Base-by-base conservation (phyloP, 495 filamentous ascomycete species). In the Penicillium robsamsonii region DNA sequence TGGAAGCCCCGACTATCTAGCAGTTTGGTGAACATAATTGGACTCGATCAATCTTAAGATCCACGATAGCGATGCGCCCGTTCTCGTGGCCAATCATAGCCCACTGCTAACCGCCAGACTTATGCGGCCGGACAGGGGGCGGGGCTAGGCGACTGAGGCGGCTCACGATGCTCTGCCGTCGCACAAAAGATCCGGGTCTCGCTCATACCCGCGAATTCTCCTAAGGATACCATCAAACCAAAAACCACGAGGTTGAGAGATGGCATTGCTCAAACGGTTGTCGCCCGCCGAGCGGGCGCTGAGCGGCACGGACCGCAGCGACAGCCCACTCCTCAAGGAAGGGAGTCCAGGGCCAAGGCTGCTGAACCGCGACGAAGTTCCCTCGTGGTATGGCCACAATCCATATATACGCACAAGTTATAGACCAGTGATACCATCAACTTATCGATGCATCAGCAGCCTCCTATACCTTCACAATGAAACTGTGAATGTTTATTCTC, bases 401-500 rank as follows among this genome's bases (percentile, higher is more conserved):
- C 38, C 45, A 6, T 65, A 35, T 38, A 70, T 72, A 57, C 69
- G 56, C 12, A 52, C 58, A 50, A 58, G 66, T 42, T 70, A 74
- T 50, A 64, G 70, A 13, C 68, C 70, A 6, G 64, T 72, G 27
- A 70, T 68, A 20, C 50, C 55, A 38, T 72, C 71, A 29, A 57
- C 49, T 46, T 56, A n/a, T n/a, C 54, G n/a, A 12, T 72, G 59
- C 9, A 60, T 73, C 44, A 40, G 33, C 40, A 74, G 70, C 57
- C 64, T 56, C 54, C 46, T 35, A 13, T 68, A 69, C 45, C 20
- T 72, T n/a, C 70, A 72, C 62, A 73, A 73, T 33, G 69, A 73
- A 45, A 55, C 67, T n/a, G 57, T 66, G 33, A 72, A 75, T 56
- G 69, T 75, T 17, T 73, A 64, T 37, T 64, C 70, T 18, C 69